These are phyloP conservation scores for Rhizomucor pusillus DNA, from an alignment of 371 early-diverging fungal species.

Conservation along the genomic window DNA sequence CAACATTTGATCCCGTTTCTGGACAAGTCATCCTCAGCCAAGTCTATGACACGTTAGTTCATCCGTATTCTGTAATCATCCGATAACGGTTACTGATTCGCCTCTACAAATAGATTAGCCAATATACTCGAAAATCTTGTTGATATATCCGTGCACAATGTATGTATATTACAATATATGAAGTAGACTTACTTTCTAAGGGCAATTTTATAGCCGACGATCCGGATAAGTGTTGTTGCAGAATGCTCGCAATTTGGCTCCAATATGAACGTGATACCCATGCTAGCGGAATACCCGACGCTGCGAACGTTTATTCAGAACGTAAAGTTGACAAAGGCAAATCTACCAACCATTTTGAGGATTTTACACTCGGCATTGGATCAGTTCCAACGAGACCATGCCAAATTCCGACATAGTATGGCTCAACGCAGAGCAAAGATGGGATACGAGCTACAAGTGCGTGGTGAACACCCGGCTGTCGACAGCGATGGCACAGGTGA, in stretches of 20 bases:
- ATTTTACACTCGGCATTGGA: slow-evolving; percentile 49
- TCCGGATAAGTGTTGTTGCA: slow-evolving; percentile 74
- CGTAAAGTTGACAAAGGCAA: slow-evolving; percentile 42
- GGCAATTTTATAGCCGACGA: slow-evolving; percentile 46
- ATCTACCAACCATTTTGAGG: slow-evolving; percentile 49
- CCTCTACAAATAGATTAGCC: no score
- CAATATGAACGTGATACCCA: slow-evolving; percentile 55
- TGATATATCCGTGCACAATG: not conserved
- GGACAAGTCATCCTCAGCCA: slow-evolving; percentile 54
- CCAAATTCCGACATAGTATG: slow-evolving; percentile 50
- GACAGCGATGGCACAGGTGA: slow-evolving; percentile 14
- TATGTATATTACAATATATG: not conserved
- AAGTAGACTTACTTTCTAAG: slow-evolving; percentile 11
- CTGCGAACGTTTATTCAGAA: slow-evolving; percentile 71
- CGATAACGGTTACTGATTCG: not conserved
- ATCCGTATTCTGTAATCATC: not conserved
- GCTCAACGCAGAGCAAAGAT: slow-evolving; percentile 33
- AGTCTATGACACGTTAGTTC: slow-evolving; percentile 50
- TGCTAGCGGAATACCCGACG: slow-evolving; percentile 58
- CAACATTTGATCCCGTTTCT: slow-evolving; percentile 57
- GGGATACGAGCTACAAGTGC: slow-evolving; percentile 54
- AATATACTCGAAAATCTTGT: not conserved
- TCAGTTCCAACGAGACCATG: slow-evolving; percentile 59
- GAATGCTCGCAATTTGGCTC: slow-evolving; percentile 71
- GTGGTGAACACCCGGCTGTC: slow-evolving; percentile 35